Base-by-base conservation (phyloP, 177 flowering plant species). In the Tripterygium wilfordii region DNA sequence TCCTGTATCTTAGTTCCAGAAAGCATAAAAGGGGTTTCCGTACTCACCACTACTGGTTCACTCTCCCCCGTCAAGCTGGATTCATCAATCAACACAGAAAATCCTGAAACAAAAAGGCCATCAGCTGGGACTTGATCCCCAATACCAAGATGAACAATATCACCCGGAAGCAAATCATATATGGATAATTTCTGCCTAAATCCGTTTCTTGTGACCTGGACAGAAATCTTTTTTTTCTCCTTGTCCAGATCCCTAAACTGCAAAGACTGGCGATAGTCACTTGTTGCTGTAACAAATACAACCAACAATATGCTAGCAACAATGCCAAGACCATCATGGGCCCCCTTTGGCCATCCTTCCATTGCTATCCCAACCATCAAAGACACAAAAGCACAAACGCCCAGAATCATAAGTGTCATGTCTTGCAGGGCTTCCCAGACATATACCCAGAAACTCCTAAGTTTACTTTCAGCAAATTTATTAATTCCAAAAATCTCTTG, bases 111-210 rank as follows among this genome's bases (percentile, higher is more conserved):
- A 59, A 83, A 83, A 21, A 83, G 81, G 16, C 91, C 91, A 57
- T 83, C 91, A 0, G 88, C 83, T 38, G 91, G 91, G 57, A 83
- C 88, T 57, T 83, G 91, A 40, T 83, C 91, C 23, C 91, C 91
- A 39, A 83, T 76, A 8, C 70, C 54, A 14, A 83, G 85, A 58
- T 83, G 91, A 0, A 83, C 85, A 32, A 83, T 63, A 59, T 83
- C 91, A 39, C 91, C 91, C 43, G 91, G 76, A 35, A 83, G 73
- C 33, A 83, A 64, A 17, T 76, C 79, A 54, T 83, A 80, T 24
- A 83, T 80, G 0, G 91, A 83, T 66, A 80, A 45, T 57, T 78
- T 83, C 63, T 80, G 77, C 57, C 91, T 63, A 42, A 58, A 78
- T 13, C 83, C 85, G 54, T 69, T 64, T 38, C 91, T 70, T 4